Evolutionary conservation across 1,139 yeast species (phyloP), one percentile per base, ranked within the genome.

Genomic region (Suhomyces terraborum): DNA sequence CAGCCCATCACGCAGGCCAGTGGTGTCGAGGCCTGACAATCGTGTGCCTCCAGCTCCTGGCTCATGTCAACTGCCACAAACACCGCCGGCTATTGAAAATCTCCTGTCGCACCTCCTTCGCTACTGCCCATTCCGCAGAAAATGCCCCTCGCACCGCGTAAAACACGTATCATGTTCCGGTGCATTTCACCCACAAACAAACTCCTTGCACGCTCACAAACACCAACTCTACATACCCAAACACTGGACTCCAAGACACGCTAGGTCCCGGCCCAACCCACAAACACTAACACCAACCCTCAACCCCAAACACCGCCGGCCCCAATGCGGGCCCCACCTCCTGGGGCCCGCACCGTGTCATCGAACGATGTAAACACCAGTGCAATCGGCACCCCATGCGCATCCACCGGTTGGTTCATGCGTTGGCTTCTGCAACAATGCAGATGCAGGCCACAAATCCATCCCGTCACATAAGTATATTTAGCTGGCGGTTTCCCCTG

Each of bases 271-370:
- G n/a, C n/a, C n/a, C n/a, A 22, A 22, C 10, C 6, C 6, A 22
- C 24, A 22, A 22, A 22, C 24, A 22, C 24, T n/a, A 22, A 5
- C 24, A 22, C n/a, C n/a, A n/a, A n/a, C n/a, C n/a, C n/a, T n/a
- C n/a, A n/a, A n/a, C n/a, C n/a, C n/a, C n/a, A n/a, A n/a, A n/a
- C n/a, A n/a, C n/a, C n/a, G n/a, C n/a, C n/a, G n/a, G n/a, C n/a
- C n/a, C n/a, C n/a, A n/a, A n/a, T n/a, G n/a, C n/a, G n/a, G n/a
- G n/a, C n/a, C n/a, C n/a, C n/a, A n/a, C n/a, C n/a, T n/a, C n/a
- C n/a, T n/a, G n/a, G n/a, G n/a, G n/a, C n/a, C n/a, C n/a, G n/a
- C 27, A 24, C 16, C 27, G 27, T 24, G 27, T 24, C 27, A 24
- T 24, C 27, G 27, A 12, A 12, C 27, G 16, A 24, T 24, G 27